These are phyloP conservation scores for Ophiostoma quercus DNA, from an alignment of 2,329 filamentous ascomycete species.

Conservation along the genomic window DNA sequence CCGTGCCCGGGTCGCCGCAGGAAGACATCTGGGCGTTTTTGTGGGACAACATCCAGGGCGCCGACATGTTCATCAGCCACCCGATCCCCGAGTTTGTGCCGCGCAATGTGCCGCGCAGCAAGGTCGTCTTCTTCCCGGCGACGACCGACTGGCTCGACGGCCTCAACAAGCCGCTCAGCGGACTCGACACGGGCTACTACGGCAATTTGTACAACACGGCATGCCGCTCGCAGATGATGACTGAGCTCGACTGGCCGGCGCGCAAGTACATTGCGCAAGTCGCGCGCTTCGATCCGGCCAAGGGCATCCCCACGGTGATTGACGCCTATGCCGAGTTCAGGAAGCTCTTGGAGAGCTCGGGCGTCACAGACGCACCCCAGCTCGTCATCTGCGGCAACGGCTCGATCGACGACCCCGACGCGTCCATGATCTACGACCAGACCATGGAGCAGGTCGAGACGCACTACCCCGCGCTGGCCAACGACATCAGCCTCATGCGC, in stretches of 20 bases:
- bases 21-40: slow-evolving; percentile 70
- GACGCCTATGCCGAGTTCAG: slow-evolving; percentile 70
- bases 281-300: slow-evolving; percentile 76
- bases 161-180: slow-evolving; percentile 67
- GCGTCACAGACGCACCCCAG: slow-evolving; percentile 55
- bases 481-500: slow-evolving; percentile 69
- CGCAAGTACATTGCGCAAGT: slow-evolving; percentile 74
- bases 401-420: slow-evolving; percentile 76
- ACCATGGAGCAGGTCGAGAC: slow-evolving; percentile 62
- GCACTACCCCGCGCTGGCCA: slow-evolving; percentile 55
- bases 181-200: slow-evolving; percentile 69
- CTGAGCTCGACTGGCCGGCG: slow-evolving; percentile 52
- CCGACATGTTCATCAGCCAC: slow-evolving; percentile 77
- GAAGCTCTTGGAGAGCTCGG: slow-evolving; percentile 51
- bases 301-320: slow-evolving; percentile 73
- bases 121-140: slow-evolving; percentile 70
- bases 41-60: slow-evolving; percentile 63
- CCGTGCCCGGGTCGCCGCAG: slow-evolving; percentile 59
- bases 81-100: slow-evolving; percentile 74
- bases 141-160: slow-evolving; percentile 83
- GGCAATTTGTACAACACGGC: slow-evolving; percentile 64
- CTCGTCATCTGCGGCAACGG: slow-evolving; percentile 74
- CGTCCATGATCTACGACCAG: slow-evolving; percentile 64
- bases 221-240: slow-evolving; percentile 55
- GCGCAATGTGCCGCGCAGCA: slow-evolving; percentile 55